Conservation (phyloP, 1,284 basidiomycete species). For the Ustilago trichophora region DNA sequence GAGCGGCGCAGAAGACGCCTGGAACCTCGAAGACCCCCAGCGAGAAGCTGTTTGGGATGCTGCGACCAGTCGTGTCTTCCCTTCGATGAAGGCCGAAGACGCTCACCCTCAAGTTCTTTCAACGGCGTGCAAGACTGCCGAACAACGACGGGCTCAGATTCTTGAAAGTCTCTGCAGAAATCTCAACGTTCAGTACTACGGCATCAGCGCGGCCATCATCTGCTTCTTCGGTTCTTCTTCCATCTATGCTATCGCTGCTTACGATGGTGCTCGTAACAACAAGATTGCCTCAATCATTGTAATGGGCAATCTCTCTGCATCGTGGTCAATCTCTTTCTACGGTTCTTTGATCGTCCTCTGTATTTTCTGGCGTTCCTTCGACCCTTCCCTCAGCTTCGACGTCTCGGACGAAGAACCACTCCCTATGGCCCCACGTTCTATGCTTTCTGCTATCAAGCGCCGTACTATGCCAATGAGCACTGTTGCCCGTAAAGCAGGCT, state of each 20-base stretch:
- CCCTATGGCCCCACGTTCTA: neutral
- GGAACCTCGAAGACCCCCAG: too few species aligned
- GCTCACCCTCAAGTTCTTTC: neutral
- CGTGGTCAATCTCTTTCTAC: conserved; percentile 7
- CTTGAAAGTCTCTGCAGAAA: conserved; percentile 19
- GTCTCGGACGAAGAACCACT: conserved; percentile 8
- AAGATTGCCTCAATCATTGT: neutral
- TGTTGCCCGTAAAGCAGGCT: too few species aligned
- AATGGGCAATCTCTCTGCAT: conserved; percentile 1
- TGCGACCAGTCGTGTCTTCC: conserved; percentile 16
- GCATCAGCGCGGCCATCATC: conserved; percentile 17
- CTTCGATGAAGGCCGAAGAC: neutral
- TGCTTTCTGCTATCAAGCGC: neutral
- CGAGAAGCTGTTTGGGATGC: too few species aligned
- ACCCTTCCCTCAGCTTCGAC: conserved; percentile 38
- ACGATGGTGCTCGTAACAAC: conserved; percentile 11
- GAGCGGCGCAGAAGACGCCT: neutral
- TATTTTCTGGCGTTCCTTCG: conserved; percentile 31
- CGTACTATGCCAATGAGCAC: too few species aligned
- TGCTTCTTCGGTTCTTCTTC: conserved; percentile 6
- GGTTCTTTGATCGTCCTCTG: conserved; percentile 4
- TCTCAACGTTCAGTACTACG: conserved; percentile 22
- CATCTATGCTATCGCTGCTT: neutral
- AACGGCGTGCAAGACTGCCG: neutral
- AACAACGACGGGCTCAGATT: conserved; percentile 17